phyloP scores from a whole-genome alignment of 225 moss, liverwort and hornwort species.

The Sphagnum contortum region DNA sequence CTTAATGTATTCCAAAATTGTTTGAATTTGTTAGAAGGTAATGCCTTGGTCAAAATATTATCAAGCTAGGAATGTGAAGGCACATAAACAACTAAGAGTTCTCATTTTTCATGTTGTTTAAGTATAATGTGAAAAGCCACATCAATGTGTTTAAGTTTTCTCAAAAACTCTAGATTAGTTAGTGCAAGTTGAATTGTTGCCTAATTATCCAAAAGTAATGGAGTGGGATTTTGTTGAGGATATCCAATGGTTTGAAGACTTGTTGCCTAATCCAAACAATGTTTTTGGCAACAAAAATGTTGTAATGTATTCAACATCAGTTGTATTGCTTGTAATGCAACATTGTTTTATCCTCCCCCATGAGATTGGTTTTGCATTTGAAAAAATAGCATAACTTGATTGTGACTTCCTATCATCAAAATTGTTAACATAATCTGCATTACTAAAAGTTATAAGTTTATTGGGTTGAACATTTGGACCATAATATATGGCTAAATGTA shows the following conservation, averaged over 20 bases:
- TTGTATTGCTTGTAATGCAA: not conserved
- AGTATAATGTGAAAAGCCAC: not conserved
- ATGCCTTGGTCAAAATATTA: not conserved
- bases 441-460: not conserved
- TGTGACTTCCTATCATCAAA: not conserved
- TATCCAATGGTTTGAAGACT: not conserved
- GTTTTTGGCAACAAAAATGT: not conserved
- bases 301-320: not conserved
- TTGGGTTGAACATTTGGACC: not conserved
- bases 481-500: not conserved
- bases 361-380: not conserved
- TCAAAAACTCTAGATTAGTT: not conserved
- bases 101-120: not conserved
- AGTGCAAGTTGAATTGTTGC: not conserved
- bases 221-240: not conserved
- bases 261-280: not conserved
- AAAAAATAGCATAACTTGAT: not conserved
- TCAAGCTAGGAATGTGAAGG: not conserved
- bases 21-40: not conserved
- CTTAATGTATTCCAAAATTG: not conserved
- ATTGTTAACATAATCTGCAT: not conserved
- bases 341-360: not conserved
- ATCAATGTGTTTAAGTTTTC: not conserved
- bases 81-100: not conserved
- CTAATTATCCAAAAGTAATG: not conserved